Evolutionary conservation across 2,329 filamentous ascomycete species (phyloP).

Genomic region (Pestalotiopsis sp.): DNA sequence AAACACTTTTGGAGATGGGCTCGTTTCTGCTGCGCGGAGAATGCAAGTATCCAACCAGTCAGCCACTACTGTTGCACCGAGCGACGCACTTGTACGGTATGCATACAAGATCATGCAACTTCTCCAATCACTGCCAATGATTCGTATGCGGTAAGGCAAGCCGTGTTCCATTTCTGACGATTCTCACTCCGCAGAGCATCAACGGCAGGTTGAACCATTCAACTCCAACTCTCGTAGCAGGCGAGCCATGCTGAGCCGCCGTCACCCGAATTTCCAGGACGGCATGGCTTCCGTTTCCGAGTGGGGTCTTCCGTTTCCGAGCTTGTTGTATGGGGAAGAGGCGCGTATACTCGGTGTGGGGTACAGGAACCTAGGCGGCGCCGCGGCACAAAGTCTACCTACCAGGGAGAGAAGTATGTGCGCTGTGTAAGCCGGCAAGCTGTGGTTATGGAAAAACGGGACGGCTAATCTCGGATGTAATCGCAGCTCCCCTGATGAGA

Average conservation of each 20-base stretch:
- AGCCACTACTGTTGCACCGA: too few relatives aligned
- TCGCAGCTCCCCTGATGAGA: neutral
- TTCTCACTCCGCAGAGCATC: too few relatives aligned
- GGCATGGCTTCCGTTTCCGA: slow-evolving; percentile 1
- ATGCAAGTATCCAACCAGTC: too few relatives aligned
- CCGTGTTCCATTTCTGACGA: too few relatives aligned
- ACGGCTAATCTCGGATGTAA: neutral
- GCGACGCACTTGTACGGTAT: too few relatives aligned
- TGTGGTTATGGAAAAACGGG: neutral
- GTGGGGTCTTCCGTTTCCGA: slow-evolving; percentile 4
- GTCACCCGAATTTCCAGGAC: neutral
- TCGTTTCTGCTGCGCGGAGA: too few relatives aligned
- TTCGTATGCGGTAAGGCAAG: too few relatives aligned
- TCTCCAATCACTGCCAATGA: too few relatives aligned
- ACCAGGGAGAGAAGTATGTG: neutral
- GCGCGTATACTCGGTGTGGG: slow-evolving; percentile 2
- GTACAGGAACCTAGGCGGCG: neutral
- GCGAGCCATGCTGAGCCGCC: neutral
- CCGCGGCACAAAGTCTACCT: neutral
- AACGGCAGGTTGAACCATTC: too few relatives aligned
- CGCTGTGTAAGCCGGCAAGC: neutral
- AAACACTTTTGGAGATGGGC: too few relatives aligned
- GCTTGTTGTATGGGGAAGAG: neutral
- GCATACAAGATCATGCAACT: too few relatives aligned
- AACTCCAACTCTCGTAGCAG: neutral